Evolutionary conservation across 2,329 filamentous ascomycete genomes (phyloP), one percentile per base, ranked within the genome.

Genomic region (Talaromyces sp.): DNA sequence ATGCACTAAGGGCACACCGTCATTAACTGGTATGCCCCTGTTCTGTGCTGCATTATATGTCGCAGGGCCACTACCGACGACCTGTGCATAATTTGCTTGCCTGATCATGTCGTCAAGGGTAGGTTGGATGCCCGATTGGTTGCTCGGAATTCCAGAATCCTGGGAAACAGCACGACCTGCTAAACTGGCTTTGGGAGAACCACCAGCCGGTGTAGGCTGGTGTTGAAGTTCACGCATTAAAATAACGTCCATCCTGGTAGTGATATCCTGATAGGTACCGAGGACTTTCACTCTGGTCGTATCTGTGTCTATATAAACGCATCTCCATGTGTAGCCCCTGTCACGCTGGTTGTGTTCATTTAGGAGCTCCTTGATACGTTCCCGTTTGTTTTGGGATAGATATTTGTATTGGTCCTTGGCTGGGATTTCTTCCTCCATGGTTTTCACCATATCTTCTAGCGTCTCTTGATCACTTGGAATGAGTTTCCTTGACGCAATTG

Each of bases 301-400:
- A 7, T 73, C 70, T 60, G 73, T 73, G 56, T 76, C 73, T 27
- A 75, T 71, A 66, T 78, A 79, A n/a, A 73, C 75, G 57, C 71
- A 77, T n/a, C 68, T 73, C 75, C 77, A 80, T 66, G 76, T 71
- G 16, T 75, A 76, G 4, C 69, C 68, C 16, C 70, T 69, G 37
- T 78, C 72, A 16, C 64, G 67, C 5, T 66, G 66, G 49, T 71
- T 73, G 47, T 73, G 72, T 52, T 76, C 74, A 16, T 73, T 68
- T 16, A 80, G 73, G 27, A 81, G 64, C 19, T 70, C 68, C 24
- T 76, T 73, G 47, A 81, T 73, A 66, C 77, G 76, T 7, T 69
- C 66, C 3, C 73, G 73, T 41, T 74, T 76, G 27, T 67, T 54
- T 16, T 68, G 68, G 0, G 71, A 71, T 3, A 80, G 63, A 1